A percentile compares a stretch with the other conserved stretches of the same genome.
Conservation (phyloP, 2,329 filamentous ascomycete genomes). For the Epichloe coenophiala region DNA sequence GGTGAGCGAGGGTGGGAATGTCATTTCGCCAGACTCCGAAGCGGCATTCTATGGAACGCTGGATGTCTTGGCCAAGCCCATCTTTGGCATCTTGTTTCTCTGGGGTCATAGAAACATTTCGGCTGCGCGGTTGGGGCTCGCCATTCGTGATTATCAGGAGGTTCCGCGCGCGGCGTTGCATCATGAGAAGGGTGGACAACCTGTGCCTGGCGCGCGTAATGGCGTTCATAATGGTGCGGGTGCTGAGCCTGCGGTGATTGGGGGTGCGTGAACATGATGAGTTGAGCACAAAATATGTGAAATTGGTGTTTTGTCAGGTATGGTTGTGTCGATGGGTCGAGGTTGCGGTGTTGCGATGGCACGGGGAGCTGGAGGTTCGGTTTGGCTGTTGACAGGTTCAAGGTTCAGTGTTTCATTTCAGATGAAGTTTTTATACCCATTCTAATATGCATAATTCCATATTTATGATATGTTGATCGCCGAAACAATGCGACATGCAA, state of each 20-base stretch:
- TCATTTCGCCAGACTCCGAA: slow-evolving; percentile 47
- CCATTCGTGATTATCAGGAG: slow-evolving; percentile 24
- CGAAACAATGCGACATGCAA: too few species aligned
- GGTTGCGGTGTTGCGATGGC: too few species aligned
- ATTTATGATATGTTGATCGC: too few species aligned
- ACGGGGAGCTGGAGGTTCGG: too few species aligned
- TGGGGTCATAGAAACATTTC: slow-evolving; percentile 51
- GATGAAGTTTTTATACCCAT: too few species aligned
- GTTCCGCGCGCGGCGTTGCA: not conserved
- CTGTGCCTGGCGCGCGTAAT: not conserved
- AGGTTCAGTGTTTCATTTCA: too few species aligned
- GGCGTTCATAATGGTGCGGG: not conserved
- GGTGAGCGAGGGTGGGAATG: slow-evolving; percentile 37
- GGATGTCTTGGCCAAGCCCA: slow-evolving; percentile 50
- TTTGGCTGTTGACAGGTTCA: too few species aligned
- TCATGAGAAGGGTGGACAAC: not conserved
- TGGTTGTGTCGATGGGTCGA: too few species aligned
- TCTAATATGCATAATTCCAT: too few species aligned
- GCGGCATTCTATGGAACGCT: slow-evolving; percentile 56
- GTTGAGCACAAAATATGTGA: too few species aligned
- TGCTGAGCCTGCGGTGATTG: not conserved
- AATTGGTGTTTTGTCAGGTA: too few species aligned
- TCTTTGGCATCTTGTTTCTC: slow-evolving; percentile 47
- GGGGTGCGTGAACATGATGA: not conserved
- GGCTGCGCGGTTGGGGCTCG: slow-evolving; percentile 39